Percentiles rank a stretch among this genome's conserved stretches.
Conservation (phyloP, 768 basidiomycete species). For the Cystobasidium ongulense region DNA sequence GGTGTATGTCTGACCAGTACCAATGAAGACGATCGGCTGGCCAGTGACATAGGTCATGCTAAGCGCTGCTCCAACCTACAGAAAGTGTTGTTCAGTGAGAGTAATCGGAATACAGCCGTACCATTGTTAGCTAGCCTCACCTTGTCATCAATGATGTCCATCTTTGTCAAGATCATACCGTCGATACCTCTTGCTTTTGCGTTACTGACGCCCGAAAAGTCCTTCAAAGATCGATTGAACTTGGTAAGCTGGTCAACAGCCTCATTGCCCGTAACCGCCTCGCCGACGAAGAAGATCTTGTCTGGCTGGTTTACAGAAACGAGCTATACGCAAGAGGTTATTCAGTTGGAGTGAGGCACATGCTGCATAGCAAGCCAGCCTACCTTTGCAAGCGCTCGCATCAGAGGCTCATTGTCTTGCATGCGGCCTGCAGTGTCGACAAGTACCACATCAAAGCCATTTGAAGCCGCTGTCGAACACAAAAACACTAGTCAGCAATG, state of each 20-base stretch:
- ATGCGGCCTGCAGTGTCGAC: constrained; percentile 97
- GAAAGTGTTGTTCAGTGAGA: not conserved
- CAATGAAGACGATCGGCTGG: constrained; percentile 95
- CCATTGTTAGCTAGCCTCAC: constrained; percentile 46
- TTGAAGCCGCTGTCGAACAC: constrained; percentile 80
- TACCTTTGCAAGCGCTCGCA: constrained; percentile 96
- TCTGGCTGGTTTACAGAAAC: constrained; percentile 89
- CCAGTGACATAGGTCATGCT: constrained; percentile 99
- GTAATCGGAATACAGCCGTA: not conserved
- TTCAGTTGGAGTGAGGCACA: no score
- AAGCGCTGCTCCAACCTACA: constrained; percentile 88
- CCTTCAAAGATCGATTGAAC: constrained; percentile 85
- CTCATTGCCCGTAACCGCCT: constrained; percentile 96
- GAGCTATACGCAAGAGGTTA: constrained; percentile 51
- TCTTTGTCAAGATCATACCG: constrained; percentile 96
- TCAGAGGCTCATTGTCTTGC: constrained; percentile 99
- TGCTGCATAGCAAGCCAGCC: constrained; percentile 33
- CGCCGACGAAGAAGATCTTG: constrained; percentile 96
- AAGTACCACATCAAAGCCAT: constrained; percentile 88
- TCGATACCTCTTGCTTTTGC: constrained; percentile 82
- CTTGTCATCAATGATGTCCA: constrained; percentile 98
- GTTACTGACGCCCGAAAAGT: constrained; percentile 69
- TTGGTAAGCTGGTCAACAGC: constrained; percentile 96
- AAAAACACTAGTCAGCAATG: constrained; percentile 27
- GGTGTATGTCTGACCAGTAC: constrained; percentile 97